Conservation (phyloP, 2,329 filamentous ascomycete genomes). For the Mollisia scopiformis region DNA sequence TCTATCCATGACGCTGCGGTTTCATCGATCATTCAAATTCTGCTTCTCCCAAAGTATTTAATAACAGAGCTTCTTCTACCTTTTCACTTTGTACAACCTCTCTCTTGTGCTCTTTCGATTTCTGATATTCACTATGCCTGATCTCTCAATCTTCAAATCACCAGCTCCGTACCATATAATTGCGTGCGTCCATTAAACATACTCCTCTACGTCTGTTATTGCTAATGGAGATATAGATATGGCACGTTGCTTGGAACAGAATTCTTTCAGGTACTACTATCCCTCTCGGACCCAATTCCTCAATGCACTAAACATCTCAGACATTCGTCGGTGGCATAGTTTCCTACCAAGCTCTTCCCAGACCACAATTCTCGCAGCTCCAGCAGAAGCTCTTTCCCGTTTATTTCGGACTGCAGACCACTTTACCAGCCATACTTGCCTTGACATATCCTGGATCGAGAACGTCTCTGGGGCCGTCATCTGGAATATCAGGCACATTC, state of each 20-base stretch:
- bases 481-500: constrained; percentile 58
- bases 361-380: constrained; percentile 78
- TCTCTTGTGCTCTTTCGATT: background rate
- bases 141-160: constrained; percentile 52
- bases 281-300: background rate
- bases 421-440: constrained; percentile 71
- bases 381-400: constrained; percentile 83
- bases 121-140: constrained; percentile 37
- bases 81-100: background rate
- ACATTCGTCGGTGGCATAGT: constrained; percentile 77
- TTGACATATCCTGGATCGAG: constrained; percentile 75
- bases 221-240: constrained; percentile 66
- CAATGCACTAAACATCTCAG: constrained; percentile 40
- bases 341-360: constrained; percentile 75
- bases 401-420: constrained; percentile 86
- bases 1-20: too few species aligned
- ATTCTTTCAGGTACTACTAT: constrained; percentile 72
- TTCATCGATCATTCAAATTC: background rate
- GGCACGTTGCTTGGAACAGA: constrained; percentile 85
- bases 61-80: background rate
- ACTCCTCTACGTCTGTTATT: constrained; percentile 6
- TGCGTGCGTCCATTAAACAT: constrained; percentile 53
- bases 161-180: constrained; percentile 77
- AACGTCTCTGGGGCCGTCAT: constrained; percentile 37
- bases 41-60: background rate